phyloP scores from a whole-genome alignment of 106 monocot species.

The Dendrobium nobile region DNA sequence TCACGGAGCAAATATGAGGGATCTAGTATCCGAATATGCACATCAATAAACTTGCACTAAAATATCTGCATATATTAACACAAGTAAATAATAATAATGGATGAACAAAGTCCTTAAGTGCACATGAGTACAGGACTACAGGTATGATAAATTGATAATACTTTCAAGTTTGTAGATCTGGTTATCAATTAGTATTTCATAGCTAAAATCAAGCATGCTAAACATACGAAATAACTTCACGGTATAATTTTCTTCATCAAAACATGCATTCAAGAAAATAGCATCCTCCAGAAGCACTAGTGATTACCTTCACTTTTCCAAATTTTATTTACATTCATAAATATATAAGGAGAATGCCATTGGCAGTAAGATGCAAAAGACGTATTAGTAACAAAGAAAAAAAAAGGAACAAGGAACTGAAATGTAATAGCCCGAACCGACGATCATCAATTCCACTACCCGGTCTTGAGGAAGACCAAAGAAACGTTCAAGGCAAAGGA shows the following conservation, averaged over 20 bases:
- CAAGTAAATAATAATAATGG: neutral
- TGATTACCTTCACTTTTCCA: neutral
- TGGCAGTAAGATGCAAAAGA: too few relatives aligned
- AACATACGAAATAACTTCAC: neutral
- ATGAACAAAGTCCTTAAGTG: neutral
- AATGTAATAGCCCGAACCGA: too few relatives aligned
- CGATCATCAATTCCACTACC: too few relatives aligned
- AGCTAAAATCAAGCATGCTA: too few relatives aligned
- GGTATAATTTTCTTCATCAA: neutral
- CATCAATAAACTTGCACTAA: neutral
- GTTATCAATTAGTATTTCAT: too few relatives aligned
- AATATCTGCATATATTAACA: neutral
- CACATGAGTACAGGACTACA: too few relatives aligned
- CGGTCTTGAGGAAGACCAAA: too few relatives aligned
- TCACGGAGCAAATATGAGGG: neutral
- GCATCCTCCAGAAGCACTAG: neutral
- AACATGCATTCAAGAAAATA: neutral
- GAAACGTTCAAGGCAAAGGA: too few relatives aligned
- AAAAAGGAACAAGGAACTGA: too few relatives aligned
- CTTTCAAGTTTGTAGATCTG: neutral
- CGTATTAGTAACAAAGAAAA: too few relatives aligned
- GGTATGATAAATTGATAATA: too few relatives aligned
- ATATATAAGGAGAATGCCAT: too few relatives aligned
- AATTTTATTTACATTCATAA: neutral
- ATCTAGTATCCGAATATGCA: neutral